phyloP scores from a whole-genome alignment of 208 protist genomes.

The Acanthamoeba royreba region DNA sequence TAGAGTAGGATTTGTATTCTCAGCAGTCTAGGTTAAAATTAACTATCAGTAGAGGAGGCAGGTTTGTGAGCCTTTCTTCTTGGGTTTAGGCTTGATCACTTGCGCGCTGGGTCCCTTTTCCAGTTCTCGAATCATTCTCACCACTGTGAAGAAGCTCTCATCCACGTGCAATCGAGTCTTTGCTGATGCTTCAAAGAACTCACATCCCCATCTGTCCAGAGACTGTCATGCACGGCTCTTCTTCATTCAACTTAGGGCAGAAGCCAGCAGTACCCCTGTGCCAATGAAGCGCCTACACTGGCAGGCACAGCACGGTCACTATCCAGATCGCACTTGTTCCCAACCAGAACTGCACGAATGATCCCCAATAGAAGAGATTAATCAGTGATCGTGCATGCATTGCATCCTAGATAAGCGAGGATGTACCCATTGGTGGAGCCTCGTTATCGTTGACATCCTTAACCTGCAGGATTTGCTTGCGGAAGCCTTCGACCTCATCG shows the following conservation, averaged over 20 bases:
- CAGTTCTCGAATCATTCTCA: conserved; percentile 70
- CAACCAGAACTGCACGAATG: conserved; percentile 24
- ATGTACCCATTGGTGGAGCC: neutral
- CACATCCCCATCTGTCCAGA: conserved; percentile 64
- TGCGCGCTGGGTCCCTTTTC: neutral
- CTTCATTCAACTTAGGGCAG: too few relatives aligned
- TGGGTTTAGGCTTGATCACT: neutral
- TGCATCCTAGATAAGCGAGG: neutral
- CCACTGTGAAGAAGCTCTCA: conserved; percentile 76
- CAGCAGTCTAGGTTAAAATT: too few relatives aligned
- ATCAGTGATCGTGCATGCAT: neutral
- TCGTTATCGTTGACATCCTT: neutral
- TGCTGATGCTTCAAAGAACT: conserved; percentile 76
- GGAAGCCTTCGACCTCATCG: conserved; percentile 67
- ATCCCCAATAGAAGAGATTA: neutral
- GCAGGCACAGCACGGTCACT: conserved; percentile 66
- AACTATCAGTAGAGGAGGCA: too few relatives aligned
- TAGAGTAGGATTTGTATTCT: too few relatives aligned
- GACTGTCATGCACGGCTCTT: too few relatives aligned
- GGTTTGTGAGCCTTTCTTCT: too few relatives aligned
- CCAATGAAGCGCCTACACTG: conserved; percentile 69
- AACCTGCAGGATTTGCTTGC: conserved; percentile 9
- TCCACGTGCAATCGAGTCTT: conserved; percentile 81
- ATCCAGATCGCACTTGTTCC: conserved; percentile 80
- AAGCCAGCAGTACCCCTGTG: conserved; percentile 46